Percentiles rank a stretch among this genome's conserved stretches.
These are phyloP conservation scores for Haemoproteus tartakovskyi DNA, from an alignment of 169 alveolate species.

Conservation along the genomic window DNA sequence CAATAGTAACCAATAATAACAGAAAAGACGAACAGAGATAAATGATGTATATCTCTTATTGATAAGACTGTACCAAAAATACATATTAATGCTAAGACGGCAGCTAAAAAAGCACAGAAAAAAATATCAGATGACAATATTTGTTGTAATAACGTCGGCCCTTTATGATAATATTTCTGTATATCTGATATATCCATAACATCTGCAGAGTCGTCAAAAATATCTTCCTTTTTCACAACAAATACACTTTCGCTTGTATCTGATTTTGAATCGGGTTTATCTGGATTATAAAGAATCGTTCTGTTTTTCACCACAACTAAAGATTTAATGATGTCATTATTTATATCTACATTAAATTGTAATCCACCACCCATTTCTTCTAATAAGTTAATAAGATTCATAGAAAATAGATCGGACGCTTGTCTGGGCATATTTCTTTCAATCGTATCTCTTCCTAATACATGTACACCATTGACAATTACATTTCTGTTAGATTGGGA, in stretches of 20 bases:
- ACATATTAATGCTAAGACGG: slow-evolving; percentile 6
- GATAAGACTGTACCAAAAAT: slow-evolving; percentile 26
- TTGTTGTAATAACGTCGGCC: slow-evolving; percentile 18
- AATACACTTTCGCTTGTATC: slow-evolving; percentile 55
- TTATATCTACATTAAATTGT: slow-evolving; percentile 71
- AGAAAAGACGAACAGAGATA: slow-evolving; percentile 66
- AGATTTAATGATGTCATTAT: slow-evolving; percentile 74
- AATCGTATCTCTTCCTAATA: slow-evolving; percentile 86
- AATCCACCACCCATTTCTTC: slow-evolving; percentile 81
- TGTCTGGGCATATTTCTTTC: slow-evolving; percentile 87
- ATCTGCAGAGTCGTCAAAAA: slow-evolving; percentile 48
- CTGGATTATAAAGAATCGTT: slow-evolving; percentile 67
- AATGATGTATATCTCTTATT: slow-evolving; percentile 42
- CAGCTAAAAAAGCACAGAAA: slow-evolving; percentile 25
- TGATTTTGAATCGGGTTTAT: slow-evolving; percentile 11
- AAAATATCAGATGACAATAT: slow-evolving; percentile 44
- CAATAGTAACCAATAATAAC: slow-evolving; percentile 85
- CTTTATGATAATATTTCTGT: slow-evolving; percentile 56
- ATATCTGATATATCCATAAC: slow-evolving; percentile 64
- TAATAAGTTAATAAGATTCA: slow-evolving; percentile 80
- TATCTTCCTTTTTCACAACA: slow-evolving; percentile 9
- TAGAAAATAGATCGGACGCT: slow-evolving; percentile 82
- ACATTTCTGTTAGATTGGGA: slow-evolving; percentile 77
- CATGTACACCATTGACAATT: slow-evolving; percentile 82
- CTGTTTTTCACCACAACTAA: slow-evolving; percentile 74